A percentile compares a stretch with the other conserved stretches of the same genome.
These are phyloP conservation scores for Lentithecium fluviatile DNA, from an alignment of 495 filamentous ascomycete genomes.

Conservation along the genomic window DNA sequence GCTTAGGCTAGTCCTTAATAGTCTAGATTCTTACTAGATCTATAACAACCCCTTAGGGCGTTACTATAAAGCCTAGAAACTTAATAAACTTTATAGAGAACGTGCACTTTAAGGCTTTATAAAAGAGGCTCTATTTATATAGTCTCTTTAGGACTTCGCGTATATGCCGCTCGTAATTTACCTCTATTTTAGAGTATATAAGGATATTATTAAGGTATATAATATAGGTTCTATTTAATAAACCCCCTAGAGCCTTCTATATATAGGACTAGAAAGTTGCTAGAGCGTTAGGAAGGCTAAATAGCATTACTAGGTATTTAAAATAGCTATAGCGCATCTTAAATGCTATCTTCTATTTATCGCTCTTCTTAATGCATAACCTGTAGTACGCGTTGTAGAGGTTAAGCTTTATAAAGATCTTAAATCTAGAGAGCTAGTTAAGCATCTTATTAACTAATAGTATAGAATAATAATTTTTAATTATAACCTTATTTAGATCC, in stretches of 20 bases:
- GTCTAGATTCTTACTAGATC: no score
- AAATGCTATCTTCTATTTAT: constrained; percentile 8
- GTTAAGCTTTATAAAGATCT: background rate
- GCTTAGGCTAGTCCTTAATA: no score
- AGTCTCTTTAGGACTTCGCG: no score
- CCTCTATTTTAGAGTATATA: background rate
- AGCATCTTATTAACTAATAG: background rate
- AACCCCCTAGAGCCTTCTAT: background rate
- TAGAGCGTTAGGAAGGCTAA: background rate
- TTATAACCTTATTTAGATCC: constrained; percentile 1
- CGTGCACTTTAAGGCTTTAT: no score
- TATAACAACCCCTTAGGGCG: no score
- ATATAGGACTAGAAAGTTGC: background rate
- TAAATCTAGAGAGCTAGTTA: background rate
- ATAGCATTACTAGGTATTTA: background rate
- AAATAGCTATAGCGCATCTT: background rate
- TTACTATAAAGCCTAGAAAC: no score
- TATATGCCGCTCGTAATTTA: no score
- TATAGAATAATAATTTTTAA: background rate
- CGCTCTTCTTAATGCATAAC: background rate
- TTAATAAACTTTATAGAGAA: no score
- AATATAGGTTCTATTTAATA: background rate
- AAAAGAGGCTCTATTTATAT: no score
- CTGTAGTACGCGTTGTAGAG: background rate
- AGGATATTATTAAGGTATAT: constrained; percentile 1